Conservation (phyloP, 2,329 filamentous ascomycete species). For the Trematosphaeria pertusa region DNA sequence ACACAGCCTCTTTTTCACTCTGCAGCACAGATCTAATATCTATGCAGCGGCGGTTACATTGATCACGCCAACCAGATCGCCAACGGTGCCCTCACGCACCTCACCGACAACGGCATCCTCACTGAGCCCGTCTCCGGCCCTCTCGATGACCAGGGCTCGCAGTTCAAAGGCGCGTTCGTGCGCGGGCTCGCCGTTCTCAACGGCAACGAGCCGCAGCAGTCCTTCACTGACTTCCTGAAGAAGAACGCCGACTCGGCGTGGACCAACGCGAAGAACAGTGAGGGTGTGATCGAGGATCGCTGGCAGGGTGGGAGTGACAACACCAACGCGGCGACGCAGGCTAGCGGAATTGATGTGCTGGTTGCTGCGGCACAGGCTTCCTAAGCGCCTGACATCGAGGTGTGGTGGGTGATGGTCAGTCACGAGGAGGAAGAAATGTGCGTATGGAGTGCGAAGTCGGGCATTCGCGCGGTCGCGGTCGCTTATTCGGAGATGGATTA, state of each 20-base stretch:
- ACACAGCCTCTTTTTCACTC: neutral
- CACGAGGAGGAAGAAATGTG: too few relatives aligned
- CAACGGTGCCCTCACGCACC: conserved; percentile 29
- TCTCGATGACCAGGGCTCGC: conserved; percentile 36
- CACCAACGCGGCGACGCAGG: conserved; percentile 65
- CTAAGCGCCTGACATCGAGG: too few relatives aligned
- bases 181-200: conserved; percentile 41
- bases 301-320: conserved; percentile 65
- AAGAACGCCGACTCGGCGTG: conserved; percentile 43
- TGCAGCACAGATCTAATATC: neutral
- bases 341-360: conserved; percentile 68
- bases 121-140: conserved; percentile 33
- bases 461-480: too few relatives aligned
- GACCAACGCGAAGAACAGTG: conserved; percentile 35
- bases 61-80: conserved; percentile 36
- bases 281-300: conserved; percentile 61
- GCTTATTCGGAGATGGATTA: too few relatives aligned
- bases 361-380: too few relatives aligned
- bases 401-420: too few relatives aligned
- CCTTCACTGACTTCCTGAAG: conserved; percentile 37
- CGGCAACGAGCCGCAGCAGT: conserved; percentile 27
- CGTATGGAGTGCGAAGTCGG: too few relatives aligned
- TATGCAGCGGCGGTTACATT: conserved; percentile 18
- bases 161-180: conserved; percentile 49
- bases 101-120: conserved; percentile 41